Evolutionary conservation across 2,329 filamentous ascomycete genomes (phyloP).

Genomic region (Cercospora sojina): DNA sequence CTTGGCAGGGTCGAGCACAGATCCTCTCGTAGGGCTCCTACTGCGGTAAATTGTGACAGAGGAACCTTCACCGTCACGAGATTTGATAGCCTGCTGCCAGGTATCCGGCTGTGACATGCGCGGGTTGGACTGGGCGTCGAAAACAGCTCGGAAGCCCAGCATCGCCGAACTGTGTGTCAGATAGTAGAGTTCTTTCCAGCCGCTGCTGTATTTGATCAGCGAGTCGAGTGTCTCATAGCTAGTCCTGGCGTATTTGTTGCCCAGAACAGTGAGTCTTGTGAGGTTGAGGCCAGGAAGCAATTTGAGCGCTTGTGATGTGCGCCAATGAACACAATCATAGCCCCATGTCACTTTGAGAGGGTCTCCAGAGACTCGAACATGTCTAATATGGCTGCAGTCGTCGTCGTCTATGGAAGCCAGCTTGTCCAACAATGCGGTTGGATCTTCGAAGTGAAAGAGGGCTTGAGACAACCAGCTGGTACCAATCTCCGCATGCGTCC

Average conservation of each 20-base stretch:
- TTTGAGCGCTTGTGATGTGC: slow-evolving; percentile 16
- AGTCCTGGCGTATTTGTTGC: background rate
- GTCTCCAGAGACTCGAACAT: slow-evolving; percentile 15
- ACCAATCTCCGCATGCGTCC: slow-evolving; percentile 10
- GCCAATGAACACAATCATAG: slow-evolving; percentile 16
- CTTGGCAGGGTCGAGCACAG: slow-evolving; percentile 8
- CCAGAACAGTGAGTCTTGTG: slow-evolving; percentile 12
- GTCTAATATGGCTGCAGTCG: slow-evolving; percentile 10
- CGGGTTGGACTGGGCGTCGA: background rate
- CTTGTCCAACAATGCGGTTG: slow-evolving; percentile 13
- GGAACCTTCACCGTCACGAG: slow-evolving; percentile 13
- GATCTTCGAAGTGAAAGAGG: slow-evolving; percentile 15
- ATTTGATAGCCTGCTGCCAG: slow-evolving; percentile 14
- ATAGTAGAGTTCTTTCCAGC: slow-evolving; percentile 14
- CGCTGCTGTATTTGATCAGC: slow-evolving; percentile 10
- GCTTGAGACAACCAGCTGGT: slow-evolving; percentile 10
- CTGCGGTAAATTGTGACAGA: slow-evolving; percentile 17
- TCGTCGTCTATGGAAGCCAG: slow-evolving; percentile 1
- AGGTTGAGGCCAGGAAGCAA: slow-evolving; percentile 15
- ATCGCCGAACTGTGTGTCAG: slow-evolving; percentile 11
- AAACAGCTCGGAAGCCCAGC: slow-evolving; percentile 8
- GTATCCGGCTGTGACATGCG: slow-evolving; percentile 9
- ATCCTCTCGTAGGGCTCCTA: slow-evolving; percentile 5
- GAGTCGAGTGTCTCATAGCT: slow-evolving; percentile 13
- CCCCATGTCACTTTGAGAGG: slow-evolving; percentile 6